Evolutionary conservation across 2,329 filamentous ascomycete species (phyloP).

Genomic region (Penicillium polonicum): DNA sequence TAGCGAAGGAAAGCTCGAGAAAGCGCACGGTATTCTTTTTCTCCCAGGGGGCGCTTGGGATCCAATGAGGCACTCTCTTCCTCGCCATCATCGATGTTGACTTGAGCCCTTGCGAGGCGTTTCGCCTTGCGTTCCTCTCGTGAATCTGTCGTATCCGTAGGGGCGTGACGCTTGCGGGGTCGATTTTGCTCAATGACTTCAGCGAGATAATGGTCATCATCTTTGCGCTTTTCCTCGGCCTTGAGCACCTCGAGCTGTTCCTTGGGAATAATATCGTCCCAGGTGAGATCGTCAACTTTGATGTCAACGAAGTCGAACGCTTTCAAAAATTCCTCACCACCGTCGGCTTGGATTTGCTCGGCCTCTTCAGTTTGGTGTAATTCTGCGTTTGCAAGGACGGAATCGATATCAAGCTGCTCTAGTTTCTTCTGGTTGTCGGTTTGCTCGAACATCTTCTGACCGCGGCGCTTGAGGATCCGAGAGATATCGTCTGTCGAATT

Average conservation of each 20-base stretch:
- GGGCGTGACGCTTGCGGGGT: constrained; percentile 70
- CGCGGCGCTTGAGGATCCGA: constrained; percentile 91
- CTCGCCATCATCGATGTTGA: constrained; percentile 65
- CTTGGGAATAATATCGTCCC: constrained; percentile 97
- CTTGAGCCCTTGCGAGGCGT: constrained; percentile 67
- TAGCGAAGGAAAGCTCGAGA: constrained; percentile 88
- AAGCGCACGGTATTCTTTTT: constrained; percentile 90
- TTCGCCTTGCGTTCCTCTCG: constrained; percentile 67
- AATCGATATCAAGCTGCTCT: constrained; percentile 96
- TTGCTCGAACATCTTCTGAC: constrained; percentile 99
- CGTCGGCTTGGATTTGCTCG: constrained; percentile 90
- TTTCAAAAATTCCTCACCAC: constrained; percentile 92
- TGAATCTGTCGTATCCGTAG: constrained; percentile 53
- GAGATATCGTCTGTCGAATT: constrained; percentile 94
- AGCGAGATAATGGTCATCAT: constrained; percentile 78
- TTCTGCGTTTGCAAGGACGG: constrained; percentile 93
- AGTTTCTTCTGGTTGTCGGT: constrained; percentile 94
- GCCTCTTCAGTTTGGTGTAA: constrained; percentile 95
- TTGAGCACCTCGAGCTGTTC: constrained; percentile 89
- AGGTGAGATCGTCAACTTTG: constrained; percentile 88
- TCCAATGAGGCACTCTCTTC: constrained; percentile 66
- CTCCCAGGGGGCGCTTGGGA: constrained; percentile 82
- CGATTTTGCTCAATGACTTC: constrained; percentile 81
- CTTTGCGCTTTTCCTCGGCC: constrained; percentile 79
- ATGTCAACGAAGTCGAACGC: constrained; percentile 93